Percentiles rank a stretch among this genome's conserved stretches.
Evolutionary conservation across 257 asterid species (phyloP).

Genomic region (Agastache rugosa): DNA sequence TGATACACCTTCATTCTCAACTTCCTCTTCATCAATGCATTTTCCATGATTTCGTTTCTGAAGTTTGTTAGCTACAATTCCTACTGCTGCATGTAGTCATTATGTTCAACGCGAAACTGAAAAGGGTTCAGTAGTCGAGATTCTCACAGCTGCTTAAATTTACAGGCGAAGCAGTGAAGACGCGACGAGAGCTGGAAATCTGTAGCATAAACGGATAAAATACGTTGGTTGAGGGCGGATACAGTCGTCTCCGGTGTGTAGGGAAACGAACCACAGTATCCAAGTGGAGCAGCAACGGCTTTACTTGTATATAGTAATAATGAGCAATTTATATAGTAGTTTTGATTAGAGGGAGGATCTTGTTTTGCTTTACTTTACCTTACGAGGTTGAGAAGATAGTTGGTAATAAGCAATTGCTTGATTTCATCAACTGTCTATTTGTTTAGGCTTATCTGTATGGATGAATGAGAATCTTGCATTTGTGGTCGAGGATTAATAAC

Average conservation of each 20-base stretch:
- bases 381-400: background rate
- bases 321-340: background rate
- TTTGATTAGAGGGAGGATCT: constrained; percentile 1
- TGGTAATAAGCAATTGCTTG: background rate
- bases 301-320: constrained; percentile 17
- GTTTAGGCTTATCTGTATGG: background rate
- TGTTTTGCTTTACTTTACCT: background rate
- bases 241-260: background rate
- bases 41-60: background rate
- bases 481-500: constrained; percentile 2
- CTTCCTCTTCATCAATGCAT: background rate
- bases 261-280: constrained; percentile 3
- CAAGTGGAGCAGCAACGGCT: constrained; percentile 20
- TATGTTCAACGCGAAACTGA: background rate
- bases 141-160: background rate
- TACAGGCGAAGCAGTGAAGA: constrained; percentile 18
- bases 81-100: background rate
- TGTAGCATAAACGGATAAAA: background rate
- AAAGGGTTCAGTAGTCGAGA: background rate
- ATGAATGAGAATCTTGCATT: background rate
- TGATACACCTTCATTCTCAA: background rate
- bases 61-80: background rate
- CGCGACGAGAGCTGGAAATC: background rate
- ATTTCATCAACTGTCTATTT: background rate
- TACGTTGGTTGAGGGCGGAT: background rate